Conservation (phyloP, 345 rosid species). For the Balakata baccata region DNA sequence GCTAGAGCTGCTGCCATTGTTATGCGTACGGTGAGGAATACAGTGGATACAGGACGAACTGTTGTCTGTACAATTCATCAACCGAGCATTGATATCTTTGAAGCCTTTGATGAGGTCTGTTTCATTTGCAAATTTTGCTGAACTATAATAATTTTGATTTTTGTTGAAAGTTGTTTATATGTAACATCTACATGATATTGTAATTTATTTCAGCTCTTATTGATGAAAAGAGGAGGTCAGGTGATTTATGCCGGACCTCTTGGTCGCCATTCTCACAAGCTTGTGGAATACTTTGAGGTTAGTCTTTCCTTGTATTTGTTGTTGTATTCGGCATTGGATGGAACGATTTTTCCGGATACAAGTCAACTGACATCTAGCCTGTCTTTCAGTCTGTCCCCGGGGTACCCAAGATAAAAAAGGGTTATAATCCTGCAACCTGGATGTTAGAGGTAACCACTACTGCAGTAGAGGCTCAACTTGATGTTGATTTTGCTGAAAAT, state of each 20-base stretch:
- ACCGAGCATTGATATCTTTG: slow-evolving; percentile 84
- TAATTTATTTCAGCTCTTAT: slow-evolving; percentile 9
- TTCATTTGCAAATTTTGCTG: neutral
- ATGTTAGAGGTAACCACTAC: slow-evolving; percentile 24
- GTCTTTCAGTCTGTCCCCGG: slow-evolving; percentile 14
- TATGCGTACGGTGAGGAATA: slow-evolving; percentile 76
- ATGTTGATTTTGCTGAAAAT: slow-evolving; percentile 25
- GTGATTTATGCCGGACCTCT: slow-evolving; percentile 20
- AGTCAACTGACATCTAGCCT: neutral
- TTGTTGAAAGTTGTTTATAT: neutral
- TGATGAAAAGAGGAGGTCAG: slow-evolving; percentile 24
- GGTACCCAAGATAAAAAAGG: slow-evolving; percentile 20
- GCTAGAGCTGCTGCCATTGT: slow-evolving; percentile 92
- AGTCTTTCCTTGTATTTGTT: neutral
- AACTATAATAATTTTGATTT: neutral
- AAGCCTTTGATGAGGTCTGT: slow-evolving; percentile 76
- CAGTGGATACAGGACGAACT: slow-evolving; percentile 81
- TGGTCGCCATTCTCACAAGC: slow-evolving; percentile 15
- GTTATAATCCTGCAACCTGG: slow-evolving; percentile 33
- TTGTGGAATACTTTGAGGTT: slow-evolving; percentile 21
- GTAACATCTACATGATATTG: neutral
- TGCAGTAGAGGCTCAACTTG: slow-evolving; percentile 20
- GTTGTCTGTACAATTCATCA: slow-evolving; percentile 91
- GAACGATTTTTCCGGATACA: neutral
- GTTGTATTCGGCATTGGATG: neutral